Evolutionary conservation across 2,329 filamentous ascomycete genomes (phyloP).

Genomic region (Pseudophaeomoniella oleicola): DNA sequence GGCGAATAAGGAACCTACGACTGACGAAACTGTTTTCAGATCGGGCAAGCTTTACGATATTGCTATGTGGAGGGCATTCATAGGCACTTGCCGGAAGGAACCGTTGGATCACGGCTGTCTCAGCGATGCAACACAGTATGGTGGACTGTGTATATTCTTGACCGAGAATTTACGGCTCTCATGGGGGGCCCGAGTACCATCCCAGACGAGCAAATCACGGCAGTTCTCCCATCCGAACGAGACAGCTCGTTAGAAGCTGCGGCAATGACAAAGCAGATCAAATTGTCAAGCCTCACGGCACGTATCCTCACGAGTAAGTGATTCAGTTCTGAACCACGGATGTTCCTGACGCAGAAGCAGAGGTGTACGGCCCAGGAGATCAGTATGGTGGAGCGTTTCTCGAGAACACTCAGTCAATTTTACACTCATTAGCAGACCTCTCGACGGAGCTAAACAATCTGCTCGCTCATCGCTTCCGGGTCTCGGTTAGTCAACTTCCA

Average conservation of each 20-base stretch:
- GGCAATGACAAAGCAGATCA: constrained; percentile 30
- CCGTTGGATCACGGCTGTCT: constrained; percentile 25
- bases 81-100: constrained; percentile 32
- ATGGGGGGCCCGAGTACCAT: constrained; percentile 38
- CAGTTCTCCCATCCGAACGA: constrained; percentile 29
- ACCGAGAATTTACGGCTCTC: constrained; percentile 38
- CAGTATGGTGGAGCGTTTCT: constrained; percentile 21
- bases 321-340: neutral
- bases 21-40: constrained; percentile 15
- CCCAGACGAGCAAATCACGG: constrained; percentile 35
- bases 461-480: constrained; percentile 24
- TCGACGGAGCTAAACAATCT: constrained; percentile 23
- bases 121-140: constrained; percentile 35
- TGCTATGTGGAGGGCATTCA: constrained; percentile 37
- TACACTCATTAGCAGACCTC: constrained; percentile 23
- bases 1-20: neutral
- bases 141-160: constrained; percentile 41
- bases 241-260: constrained; percentile 23
- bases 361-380: constrained; percentile 27
- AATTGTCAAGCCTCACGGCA: constrained; percentile 29
- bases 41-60: constrained; percentile 37
- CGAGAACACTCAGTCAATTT: constrained; percentile 23
- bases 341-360: constrained; percentile 11
- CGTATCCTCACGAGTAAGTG: constrained; percentile 29
- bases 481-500: constrained; percentile 24